Base-by-base conservation (phyloP, 768 basidiomycete genomes). In the Lentinus tigrinus region DNA sequence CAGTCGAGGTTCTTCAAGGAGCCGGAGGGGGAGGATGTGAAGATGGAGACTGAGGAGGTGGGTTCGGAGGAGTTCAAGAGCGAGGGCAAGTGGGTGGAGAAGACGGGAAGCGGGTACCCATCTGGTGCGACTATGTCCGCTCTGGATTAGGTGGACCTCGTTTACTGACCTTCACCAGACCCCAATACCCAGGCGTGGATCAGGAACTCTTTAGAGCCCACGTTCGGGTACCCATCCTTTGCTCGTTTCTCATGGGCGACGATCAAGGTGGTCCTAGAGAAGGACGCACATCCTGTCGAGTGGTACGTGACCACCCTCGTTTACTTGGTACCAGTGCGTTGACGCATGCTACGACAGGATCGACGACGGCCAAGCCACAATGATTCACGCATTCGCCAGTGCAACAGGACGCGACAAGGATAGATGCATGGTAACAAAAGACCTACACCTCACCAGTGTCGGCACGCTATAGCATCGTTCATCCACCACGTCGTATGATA, bases 241-340 rank as follows among this genome's bases (percentile, higher is more conserved):
- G 95, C 86, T 3, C 85, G 97, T 17, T 98, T 98, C 74, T 94
- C 91, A 1, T 99, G 97, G 97, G 86, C 91, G 3, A 97, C 97
- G 0, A 85, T 95, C 60, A 95, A 94, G 68, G 81, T 91, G 2
- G 70, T 86, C 3, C 74, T 99, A 16, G 93, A 96, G 49, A 91
- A 91, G 67, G 76, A 84, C 38, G 96, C 83, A 0, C 88, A 93
- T 69, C 65, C 77, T 2, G 85, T 91, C 11, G 84, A 89, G 75
- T 99, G 97, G 96, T 95, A 37, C 3, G 67, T 57, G 5, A 58
- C 53, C 21, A 7, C 19, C 17, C 14, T 28, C 2, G 13, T 14
- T 5, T 17, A 16, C 28, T 24, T 11, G 23, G 4, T 3, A 11
- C 11, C 9, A 3, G 49, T 49, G 26, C 27, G 21, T 17, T 24